Evolutionary conservation across 768 basidiomycete species (phyloP), one percentile per base, ranked within the genome.

Genomic region (Leucogyrophana mollusca): DNA sequence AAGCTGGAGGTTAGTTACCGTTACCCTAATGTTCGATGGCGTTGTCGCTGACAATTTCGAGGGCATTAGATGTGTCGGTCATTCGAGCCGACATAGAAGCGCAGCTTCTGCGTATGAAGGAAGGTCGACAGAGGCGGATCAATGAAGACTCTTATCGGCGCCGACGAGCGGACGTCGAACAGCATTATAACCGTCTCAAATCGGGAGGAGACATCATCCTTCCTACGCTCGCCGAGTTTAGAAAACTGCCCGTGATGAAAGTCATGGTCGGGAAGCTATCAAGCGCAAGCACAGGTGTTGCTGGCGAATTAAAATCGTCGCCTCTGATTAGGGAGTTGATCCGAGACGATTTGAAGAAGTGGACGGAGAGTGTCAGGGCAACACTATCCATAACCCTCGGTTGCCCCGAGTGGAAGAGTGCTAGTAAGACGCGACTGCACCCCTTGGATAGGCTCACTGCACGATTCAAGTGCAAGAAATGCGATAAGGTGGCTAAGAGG

Each of bases 371-470:
- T 0, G 78, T 79, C 3, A 73, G 68, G 53, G 64, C 55, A 1
- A 66, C 64, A 5, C 60, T 89, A 14, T 72, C 73, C 9, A 59
- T 52, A 4, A 54, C 71, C 9, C 57, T 88, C 7, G 86, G 83
- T 0, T 70, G 70, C 43, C 61, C 72, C 0, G 54, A 48, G 46
- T 86, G 82, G 82, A 76, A 69, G 53, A 66, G 64, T 21, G 68
- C 78, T 16, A 77, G 72, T 54, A 69, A 59, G 42, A 71, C 60
- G 13, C 57, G 62, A 32, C 43, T 85, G 8, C 79, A 80, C 56
- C 83, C 84, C 0, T 74, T 76, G 14, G 73, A 83, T 39, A 70
- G 84, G 34, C 46, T 82, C 11, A 79, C 77, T 4, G 81, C 83
- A 0, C 64, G 79, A 18, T 88, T 85, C 62, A 59, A 65, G 21